Evolutionary conservation across 1,284 basidiomycete genomes (phyloP), one percentile per base, ranked within the genome.

Genomic region (Apiotrichum akiyoshidainum): DNA sequence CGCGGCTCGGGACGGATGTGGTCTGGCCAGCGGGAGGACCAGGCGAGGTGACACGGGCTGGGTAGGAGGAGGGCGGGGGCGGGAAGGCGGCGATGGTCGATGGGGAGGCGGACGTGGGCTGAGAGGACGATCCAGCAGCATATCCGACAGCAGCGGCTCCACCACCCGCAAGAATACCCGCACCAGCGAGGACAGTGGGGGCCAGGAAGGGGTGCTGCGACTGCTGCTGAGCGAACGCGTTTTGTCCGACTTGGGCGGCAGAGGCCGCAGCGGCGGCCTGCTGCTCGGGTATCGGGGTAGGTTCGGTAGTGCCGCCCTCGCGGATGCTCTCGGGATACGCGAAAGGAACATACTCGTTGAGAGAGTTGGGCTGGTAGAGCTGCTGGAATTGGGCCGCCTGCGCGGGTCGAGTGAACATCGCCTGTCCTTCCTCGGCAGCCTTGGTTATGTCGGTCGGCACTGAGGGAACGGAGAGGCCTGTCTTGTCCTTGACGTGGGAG

Each of bases 101-200:
- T 31, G 26, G 26, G 17, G 40, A 5, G 67, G 66, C 58, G 68
- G 67, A 13, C 71, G 68, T 31, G 49, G 68, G 69, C 31, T 67
- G 68, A 11, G 46, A 60, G 31, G 63, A 49, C n/a, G 47, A 48
- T 5, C 35, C 33, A 22, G 48, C n/a, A 40, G 35, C 48, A 19
- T 40, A 19, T 11, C 26, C 47, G n/a, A 33, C 51, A 16, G 42
- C 51, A 35, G 33, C 51, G 10, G 17, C 39, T 22, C 22, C 51
- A 16, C 17, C 51, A 19, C 9, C 41, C 5, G 17, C 39, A 16
- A 42, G 39, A 5, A 22, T 42, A 37, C 33, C 51, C 13, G 51
- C 51, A 37, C 51, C 51, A 16, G 34, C 51, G 19, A 35, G 33
- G 9, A 42, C 51, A n/a, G 40, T 42, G 11, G 51, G 42, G 42